Conservation (phyloP, 192 early-diverging fungal species). For the Entrophospora sp. region DNA sequence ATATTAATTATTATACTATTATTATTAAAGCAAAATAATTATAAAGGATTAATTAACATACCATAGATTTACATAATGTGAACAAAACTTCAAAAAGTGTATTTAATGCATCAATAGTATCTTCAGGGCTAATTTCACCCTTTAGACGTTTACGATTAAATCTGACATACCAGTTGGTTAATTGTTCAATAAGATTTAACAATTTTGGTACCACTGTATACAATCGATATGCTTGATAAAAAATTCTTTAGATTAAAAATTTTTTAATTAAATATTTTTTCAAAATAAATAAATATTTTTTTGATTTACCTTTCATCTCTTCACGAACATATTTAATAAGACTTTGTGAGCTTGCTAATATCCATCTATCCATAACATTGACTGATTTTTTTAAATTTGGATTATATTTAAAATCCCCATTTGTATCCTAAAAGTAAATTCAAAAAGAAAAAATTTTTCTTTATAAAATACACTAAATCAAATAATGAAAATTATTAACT, state of each 20-base stretch:
- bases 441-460: neutral
- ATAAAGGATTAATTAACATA: too few relatives aligned
- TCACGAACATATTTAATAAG: slow-evolving; percentile 86
- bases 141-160: slow-evolving; percentile 97
- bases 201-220: slow-evolving; percentile 96
- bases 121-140: slow-evolving; percentile 85
- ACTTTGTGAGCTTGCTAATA: slow-evolving; percentile 89
- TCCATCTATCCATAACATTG: slow-evolving; percentile 98
- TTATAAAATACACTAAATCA: neutral
- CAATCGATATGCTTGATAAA: slow-evolving; percentile 66
- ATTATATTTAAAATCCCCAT: slow-evolving; percentile 69
- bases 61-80: slow-evolving; percentile 85
- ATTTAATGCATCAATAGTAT: slow-evolving; percentile 79
- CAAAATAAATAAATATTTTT: too few relatives aligned
- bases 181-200: slow-evolving; percentile 79
- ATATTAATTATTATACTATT: too few relatives aligned
- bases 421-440: neutral
- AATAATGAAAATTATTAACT: slow-evolving; percentile 27
- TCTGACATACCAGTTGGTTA: slow-evolving; percentile 99
- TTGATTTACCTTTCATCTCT: slow-evolving; percentile 69
- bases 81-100: slow-evolving; percentile 93
- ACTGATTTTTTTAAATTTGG: slow-evolving; percentile 54
- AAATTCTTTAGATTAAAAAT: neutral
- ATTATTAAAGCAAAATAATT: too few relatives aligned
- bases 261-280: neutral